phyloP scores from a whole-genome alignment of 441 rosid species.

The Corymbia citriodora region DNA sequence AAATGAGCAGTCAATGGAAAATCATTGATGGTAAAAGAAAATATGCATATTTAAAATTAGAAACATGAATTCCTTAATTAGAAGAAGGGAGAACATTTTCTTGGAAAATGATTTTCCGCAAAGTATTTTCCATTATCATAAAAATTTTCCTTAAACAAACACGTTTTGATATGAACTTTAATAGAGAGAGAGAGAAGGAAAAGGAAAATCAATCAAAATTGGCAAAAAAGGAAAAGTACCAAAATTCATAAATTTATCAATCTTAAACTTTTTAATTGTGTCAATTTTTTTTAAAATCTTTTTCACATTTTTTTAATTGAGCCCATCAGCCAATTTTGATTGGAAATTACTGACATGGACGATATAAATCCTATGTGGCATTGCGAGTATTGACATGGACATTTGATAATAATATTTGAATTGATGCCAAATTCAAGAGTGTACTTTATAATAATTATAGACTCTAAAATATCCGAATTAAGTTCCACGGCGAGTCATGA shows the following conservation, averaged over 20 bases:
- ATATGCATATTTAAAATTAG: not conserved
- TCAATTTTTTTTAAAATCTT: fast-evolving
- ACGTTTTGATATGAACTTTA: not conserved
- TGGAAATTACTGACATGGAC: fast-evolving
- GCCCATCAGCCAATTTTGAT: fast-evolving
- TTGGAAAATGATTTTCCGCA: not conserved
- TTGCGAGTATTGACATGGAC: not conserved
- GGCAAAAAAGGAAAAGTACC: no score
- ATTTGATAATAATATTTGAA: not conserved
- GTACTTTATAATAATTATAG: not conserved
- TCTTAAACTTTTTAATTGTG: no score
- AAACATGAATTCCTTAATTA: not conserved
- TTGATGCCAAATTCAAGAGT: not conserved
- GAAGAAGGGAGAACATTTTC: not conserved
- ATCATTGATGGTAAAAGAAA: not conserved
- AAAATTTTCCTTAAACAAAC: fast-evolving
- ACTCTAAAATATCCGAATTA: not conserved
- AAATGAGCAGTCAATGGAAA: not conserved
- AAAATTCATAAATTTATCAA: no score
- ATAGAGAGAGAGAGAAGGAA: not conserved
- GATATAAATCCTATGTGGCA: no score
- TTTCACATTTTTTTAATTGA: no score
- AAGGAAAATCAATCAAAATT: not conserved
- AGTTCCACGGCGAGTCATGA: not conserved
- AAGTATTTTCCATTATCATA: not conserved